phyloP scores from a whole-genome alignment of 2,329 filamentous ascomycete genomes.

The Talaromyces albobiverticillius region DNA sequence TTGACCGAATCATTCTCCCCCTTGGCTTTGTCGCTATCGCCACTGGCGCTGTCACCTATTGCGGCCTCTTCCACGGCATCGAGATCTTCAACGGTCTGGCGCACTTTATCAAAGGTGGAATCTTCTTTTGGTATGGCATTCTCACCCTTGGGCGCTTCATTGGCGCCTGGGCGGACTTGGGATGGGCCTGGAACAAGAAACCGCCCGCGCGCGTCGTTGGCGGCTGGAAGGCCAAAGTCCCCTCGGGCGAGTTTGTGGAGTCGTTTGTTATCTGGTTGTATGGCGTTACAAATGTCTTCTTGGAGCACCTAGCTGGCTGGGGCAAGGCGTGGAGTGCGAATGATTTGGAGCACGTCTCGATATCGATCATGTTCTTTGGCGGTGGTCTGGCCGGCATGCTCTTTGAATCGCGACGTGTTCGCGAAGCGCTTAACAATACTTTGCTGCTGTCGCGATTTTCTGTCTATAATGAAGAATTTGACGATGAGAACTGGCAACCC shows the following conservation, averaged over 20 bases:
- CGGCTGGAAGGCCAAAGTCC: constrained; percentile 49
- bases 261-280: constrained; percentile 88
- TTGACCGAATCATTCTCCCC: constrained; percentile 74
- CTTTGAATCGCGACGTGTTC: constrained; percentile 69
- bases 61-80: constrained; percentile 71
- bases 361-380: constrained; percentile 89
- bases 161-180: constrained; percentile 82
- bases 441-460: constrained; percentile 44
- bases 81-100: constrained; percentile 80
- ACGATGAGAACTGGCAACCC: constrained; percentile 22
- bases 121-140: constrained; percentile 91
- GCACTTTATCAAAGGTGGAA: constrained; percentile 89
- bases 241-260: constrained; percentile 84
- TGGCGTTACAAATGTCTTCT: constrained; percentile 82
- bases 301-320: constrained; percentile 78
- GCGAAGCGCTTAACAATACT: constrained; percentile 52
- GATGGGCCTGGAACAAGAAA: constrained; percentile 92
- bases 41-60: constrained; percentile 72
- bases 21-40: constrained; percentile 71
- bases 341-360: constrained; percentile 88
- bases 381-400: constrained; percentile 87
- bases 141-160: constrained; percentile 85
- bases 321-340: constrained; percentile 69
- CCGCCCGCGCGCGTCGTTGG: constrained; percentile 42
- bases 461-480: constrained; percentile 27